Conservation (phyloP, 495 filamentous ascomycete species). For the Corynascus novoguineensis region DNA sequence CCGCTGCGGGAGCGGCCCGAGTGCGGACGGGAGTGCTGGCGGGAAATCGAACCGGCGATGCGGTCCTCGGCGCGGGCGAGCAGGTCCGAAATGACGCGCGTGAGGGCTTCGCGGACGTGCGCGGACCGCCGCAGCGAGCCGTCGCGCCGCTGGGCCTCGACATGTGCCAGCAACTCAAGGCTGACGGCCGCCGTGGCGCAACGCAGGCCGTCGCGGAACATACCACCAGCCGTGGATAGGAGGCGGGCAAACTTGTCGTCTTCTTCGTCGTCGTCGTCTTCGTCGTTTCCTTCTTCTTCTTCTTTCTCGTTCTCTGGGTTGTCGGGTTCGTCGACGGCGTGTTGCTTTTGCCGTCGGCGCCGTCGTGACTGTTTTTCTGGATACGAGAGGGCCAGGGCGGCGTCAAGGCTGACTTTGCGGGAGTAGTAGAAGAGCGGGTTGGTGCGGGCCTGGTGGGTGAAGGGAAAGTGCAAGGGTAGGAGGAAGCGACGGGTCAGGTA, state of each 20-base stretch:
- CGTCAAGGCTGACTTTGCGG: neutral
- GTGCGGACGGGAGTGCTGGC: too few species aligned
- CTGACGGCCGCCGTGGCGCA: neutral
- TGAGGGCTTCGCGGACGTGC: neutral
- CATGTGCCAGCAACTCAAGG: neutral
- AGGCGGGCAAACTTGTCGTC: neutral
- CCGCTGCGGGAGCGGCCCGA: too few species aligned
- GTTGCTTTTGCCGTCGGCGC: too few species aligned
- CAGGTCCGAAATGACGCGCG: neutral
- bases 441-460: slow-evolving; percentile 3
- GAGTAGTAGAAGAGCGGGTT: slow-evolving; percentile 5
- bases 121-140: neutral
- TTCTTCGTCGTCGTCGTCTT: neutral
- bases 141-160: neutral
- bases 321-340: neutral
- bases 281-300: too few species aligned
- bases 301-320: too few species aligned
- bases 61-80: neutral
- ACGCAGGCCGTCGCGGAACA: neutral
- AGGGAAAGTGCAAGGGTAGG: slow-evolving; percentile 1
- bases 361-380: too few species aligned
- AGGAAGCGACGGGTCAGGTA: slow-evolving; percentile 5
- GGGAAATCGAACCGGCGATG: too few species aligned
- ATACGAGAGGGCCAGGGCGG: neutral
- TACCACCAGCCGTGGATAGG: neutral